Base-by-base conservation (phyloP, 352 stramenopile genomes). In the Detonula confervacea region DNA sequence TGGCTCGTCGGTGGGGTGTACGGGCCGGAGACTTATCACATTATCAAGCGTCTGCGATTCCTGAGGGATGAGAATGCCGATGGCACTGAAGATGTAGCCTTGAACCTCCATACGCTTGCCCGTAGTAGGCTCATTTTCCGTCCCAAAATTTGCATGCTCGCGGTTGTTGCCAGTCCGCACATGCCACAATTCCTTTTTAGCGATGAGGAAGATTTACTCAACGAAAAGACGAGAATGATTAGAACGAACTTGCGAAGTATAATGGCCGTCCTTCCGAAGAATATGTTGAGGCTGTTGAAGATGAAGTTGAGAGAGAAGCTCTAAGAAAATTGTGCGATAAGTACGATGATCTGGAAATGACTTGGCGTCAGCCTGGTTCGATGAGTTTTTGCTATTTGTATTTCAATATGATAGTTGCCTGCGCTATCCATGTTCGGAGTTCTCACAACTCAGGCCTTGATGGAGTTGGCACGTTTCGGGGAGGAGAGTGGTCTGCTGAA, bases 301-400 rank as follows among this genome's bases (percentile, higher is more conserved):
- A 71, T n/a, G 18, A 18, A 27, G 27, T 1, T n/a, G 61, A 60
- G 18, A 61, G 27, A 24, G 47, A 71, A 20, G 18, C 12, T 11
- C 11, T 71, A 5, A 33, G 24, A 16, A 52, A 37, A 54, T n/a
- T 51, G 1, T 20, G 11, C 9, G 35, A 66, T 54, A 51, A 1
- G 46, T 66, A 51, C 37, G 57, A 54, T 66, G 57, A 24, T 27
- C 22, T 61, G 12, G 52, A 59, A 30, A 22, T 33, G 3, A 25
- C 30, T 25, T 61, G 24, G 49, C 5, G n/a, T 0, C 51, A 62
- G 24, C 65, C 65, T n/a, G 35, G 20, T 11, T 66, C 51, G 4
- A 74, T 74, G 52, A 59, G 33, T 5, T 74, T 39, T 29, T 74
- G 65, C 51, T 74, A 74, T 35, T 20, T 66, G 9, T 66, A 74